Base-by-base conservation (phyloP, 352 stramenopile genomes). In the Pythium brassicae region DNA sequence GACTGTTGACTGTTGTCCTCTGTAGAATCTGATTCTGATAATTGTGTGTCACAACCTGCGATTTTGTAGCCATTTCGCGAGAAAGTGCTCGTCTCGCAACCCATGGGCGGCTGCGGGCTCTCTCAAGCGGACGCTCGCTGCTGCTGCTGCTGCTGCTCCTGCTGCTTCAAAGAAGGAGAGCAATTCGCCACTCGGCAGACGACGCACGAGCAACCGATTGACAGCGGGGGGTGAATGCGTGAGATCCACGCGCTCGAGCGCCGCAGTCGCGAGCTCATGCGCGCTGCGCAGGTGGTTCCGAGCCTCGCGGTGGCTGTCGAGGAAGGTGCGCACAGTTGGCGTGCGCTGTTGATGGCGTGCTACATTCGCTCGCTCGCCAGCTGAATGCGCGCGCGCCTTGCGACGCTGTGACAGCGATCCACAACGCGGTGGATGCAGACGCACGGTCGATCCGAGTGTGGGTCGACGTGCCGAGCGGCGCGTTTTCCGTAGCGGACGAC, bases 401-500 rank as follows among this genome's bases (percentile, higher is more conserved):
- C n/a, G n/a, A n/a, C n/a, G n/a, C n/a, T n/a, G n/a, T n/a, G n/a
- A n/a, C 35, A 95, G 85, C 73, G 25, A 66, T 91, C 27, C 86
- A 87, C 67, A 95, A 95, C 42, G 63, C 75, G 27, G 64, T 93
- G 17, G 83, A 95, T 35, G 81, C 81, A 40, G 32, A 71, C 23
- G 78, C 85, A 19, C 72, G 62, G 22, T 61, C 34, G 23, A 75
- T 95, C 35, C 65, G 59, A 10, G 22, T 90, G 23, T 62, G 56
- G 14, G 50, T 92, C 4, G 68, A 87, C 49, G 40, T 74, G 15
- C n/a, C 45, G 10, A 62, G 66, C 4, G 67, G 68, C 19, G 86
- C 79, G 8, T 92, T 95, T 43, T 72, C 62, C 2, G 72, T 76
- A 3, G 58, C 66, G 11, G 85, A 95, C n/a, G 75, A 95, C 51